These are phyloP conservation scores for Sphaerulina populicola DNA, from an alignment of 2,329 filamentous ascomycete species.

Conservation along the genomic window DNA sequence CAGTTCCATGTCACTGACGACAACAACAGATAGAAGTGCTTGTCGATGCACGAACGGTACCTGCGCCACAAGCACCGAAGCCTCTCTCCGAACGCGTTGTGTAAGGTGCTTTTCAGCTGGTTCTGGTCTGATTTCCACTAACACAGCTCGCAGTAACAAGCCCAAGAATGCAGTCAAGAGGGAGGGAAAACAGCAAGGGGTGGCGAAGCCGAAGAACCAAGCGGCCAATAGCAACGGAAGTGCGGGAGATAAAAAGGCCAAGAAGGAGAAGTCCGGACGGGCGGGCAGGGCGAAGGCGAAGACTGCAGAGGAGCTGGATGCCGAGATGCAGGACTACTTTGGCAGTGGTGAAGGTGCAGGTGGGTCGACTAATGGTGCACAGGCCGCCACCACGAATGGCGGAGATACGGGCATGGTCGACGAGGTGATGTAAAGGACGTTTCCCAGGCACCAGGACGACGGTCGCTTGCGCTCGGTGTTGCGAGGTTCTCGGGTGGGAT, in stretches of 20 bases:
- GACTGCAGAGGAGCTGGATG: constrained; percentile 90
- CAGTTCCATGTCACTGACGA: background rate
- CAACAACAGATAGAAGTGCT: constrained; percentile 75
- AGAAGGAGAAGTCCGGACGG: constrained; percentile 51
- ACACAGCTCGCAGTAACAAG: constrained; percentile 20
- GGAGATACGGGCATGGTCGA: constrained; percentile 48
- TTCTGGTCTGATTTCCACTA: constrained; percentile 12
- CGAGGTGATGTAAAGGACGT: constrained; percentile 45
- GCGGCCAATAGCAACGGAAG: constrained; percentile 45
- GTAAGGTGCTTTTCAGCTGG: constrained; percentile 42
- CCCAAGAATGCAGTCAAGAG: constrained; percentile 31
- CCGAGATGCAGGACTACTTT: constrained; percentile 97
- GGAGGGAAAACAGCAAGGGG: constrained; percentile 41
- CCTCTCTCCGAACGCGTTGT: constrained; percentile 75
- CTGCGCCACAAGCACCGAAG: constrained; percentile 60
- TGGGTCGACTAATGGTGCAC: constrained; percentile 40
- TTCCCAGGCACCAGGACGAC: background rate
- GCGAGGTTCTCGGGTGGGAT: background rate
- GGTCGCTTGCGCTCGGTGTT: background rate
- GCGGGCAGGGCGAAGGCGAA: constrained; percentile 65
- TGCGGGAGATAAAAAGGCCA: constrained; percentile 35
- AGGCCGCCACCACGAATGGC: constrained; percentile 41
- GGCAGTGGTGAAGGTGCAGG: constrained; percentile 41
- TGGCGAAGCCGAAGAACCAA: constrained; percentile 38
- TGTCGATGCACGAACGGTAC: constrained; percentile 55